A percentile compares a stretch with the other conserved stretches of the same genome.
Evolutionary conservation across 495 filamentous ascomycete genomes (phyloP).

Genomic region (Halenospora varia): DNA sequence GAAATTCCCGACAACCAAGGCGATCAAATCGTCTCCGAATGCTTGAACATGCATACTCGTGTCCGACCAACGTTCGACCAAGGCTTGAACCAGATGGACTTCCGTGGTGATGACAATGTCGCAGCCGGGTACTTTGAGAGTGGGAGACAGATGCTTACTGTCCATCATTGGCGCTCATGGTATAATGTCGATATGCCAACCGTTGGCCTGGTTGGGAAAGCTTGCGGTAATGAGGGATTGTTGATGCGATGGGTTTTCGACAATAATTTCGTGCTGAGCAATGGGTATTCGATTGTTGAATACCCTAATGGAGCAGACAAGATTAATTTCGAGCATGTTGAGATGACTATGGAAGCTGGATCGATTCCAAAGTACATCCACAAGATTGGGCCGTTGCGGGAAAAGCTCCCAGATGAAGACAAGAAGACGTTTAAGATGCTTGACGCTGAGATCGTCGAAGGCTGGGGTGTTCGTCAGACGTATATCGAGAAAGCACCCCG

Average conservation of each 20-base stretch:
- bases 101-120: conserved; percentile 32
- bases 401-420: neutral
- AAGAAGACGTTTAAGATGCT: conserved; percentile 9
- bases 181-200: conserved; percentile 47
- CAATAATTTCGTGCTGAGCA: conserved; percentile 49
- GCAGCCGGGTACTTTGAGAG: conserved; percentile 50
- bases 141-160: conserved; percentile 47
- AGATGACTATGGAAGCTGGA: conserved; percentile 20
- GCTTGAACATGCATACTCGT: conserved; percentile 6
- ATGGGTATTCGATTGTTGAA: conserved; percentile 50
- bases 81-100: conserved; percentile 42
- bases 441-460: conserved; percentile 8
- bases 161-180: conserved; percentile 57
- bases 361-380: conserved; percentile 1
- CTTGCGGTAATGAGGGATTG: conserved; percentile 52
- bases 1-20: conserved; percentile 10
- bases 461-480: conserved; percentile 16
- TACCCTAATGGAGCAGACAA: conserved; percentile 30
- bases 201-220: conserved; percentile 37
- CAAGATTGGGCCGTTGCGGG: conserved; percentile 16
- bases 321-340: conserved; percentile 9
- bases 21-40: conserved; percentile 19
- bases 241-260: conserved; percentile 52
- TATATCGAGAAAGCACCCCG: conserved; percentile 6
- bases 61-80: conserved; percentile 11